Evolutionary conservation across 2,329 filamentous ascomycete species (phyloP), one percentile per base, ranked within the genome.

Genomic region (Magnaporthiopsis rhizophila): DNA sequence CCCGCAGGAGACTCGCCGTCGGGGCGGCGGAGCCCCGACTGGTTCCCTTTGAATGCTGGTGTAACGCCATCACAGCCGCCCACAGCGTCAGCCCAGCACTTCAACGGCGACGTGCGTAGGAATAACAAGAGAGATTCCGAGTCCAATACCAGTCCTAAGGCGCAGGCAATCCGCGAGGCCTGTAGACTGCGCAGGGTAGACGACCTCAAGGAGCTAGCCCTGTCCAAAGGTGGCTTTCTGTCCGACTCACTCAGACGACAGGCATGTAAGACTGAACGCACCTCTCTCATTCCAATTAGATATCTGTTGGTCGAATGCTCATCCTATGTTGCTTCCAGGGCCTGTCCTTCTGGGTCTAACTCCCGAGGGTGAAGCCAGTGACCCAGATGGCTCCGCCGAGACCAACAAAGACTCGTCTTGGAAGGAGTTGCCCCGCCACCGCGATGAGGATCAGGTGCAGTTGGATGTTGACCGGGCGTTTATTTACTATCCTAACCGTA

Each of bases 391-490:
- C 65, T 57, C 61, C 53, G 15, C 61, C 61, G 30, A 13, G 24
- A 36, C 58, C n/a, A 30, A 13, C 36, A 67, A 67, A 38, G 67
- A 68, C 13, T 59, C 67, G 50, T 71, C 75, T 60, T 91, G 89
- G 89, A 78, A 79, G 67, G 72, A 80, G n/a, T 78, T 97, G 57
- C 85, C 89, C 36, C 81, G 77, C n/a, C 95, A 99, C 76, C 80
- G 79, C 45, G 95, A 99, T 71, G 95, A 99, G 75, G 87, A 90
- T 62, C 95, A 99, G 77, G 92, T 99, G 56, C 84, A 88, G 72
- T 83, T 98, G 61, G 95, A 99, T 74, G 95, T 99, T 64, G 87
- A 97, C 76, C 86, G 95, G 64, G 93, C 95, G n/a, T 99, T 99
- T 76, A 89, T 98, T 66, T 96, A 97, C 78, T 99, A 99, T 74